These are phyloP conservation scores for Sordariomycetes sp. DNA, from an alignment of 2,329 filamentous ascomycete species.

Conservation along the genomic window DNA sequence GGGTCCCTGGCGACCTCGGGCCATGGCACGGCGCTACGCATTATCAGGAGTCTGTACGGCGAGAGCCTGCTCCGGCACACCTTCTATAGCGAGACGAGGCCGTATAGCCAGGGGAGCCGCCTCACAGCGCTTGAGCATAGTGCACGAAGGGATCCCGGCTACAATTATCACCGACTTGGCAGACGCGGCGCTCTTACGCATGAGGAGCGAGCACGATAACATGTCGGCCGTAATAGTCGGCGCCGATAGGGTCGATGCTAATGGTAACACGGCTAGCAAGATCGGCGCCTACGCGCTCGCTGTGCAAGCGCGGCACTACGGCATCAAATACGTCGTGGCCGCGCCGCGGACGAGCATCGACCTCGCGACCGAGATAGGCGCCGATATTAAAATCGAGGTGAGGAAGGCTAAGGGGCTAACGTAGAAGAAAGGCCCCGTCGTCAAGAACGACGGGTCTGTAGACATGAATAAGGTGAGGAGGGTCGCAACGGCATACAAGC, in stretches of 20 bases:
- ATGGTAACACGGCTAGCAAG: slow-evolving; percentile 97
- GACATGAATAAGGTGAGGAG: slow-evolving; percentile 51
- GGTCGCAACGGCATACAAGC: slow-evolving; percentile 66
- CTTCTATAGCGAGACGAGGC: slow-evolving; percentile 92
- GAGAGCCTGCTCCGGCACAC: slow-evolving; percentile 60
- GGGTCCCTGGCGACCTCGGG: slow-evolving; percentile 93
- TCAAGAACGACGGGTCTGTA: slow-evolving; percentile 47
- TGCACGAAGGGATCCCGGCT: slow-evolving; percentile 81
- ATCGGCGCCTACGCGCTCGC: slow-evolving; percentile 91
- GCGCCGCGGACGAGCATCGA: slow-evolving; percentile 93
- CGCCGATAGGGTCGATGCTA: slow-evolving; percentile 87
- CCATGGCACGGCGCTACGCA: slow-evolving; percentile 88
- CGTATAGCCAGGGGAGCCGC: slow-evolving; percentile 94
- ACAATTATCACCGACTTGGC: slow-evolving; percentile 94
- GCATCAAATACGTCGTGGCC: slow-evolving; percentile 87
- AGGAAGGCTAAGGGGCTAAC: slow-evolving; percentile 72
- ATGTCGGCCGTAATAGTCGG: slow-evolving; percentile 87
- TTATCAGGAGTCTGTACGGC: slow-evolving; percentile 71
- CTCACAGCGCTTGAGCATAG: slow-evolving; percentile 94
- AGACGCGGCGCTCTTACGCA: slow-evolving; percentile 71
- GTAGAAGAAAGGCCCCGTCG: slow-evolving; percentile 64
- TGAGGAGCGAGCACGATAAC: slow-evolving; percentile 45
- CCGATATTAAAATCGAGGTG: slow-evolving; percentile 82
- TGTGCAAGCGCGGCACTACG: slow-evolving; percentile 78
- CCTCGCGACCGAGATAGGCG: slow-evolving; percentile 61